These are phyloP conservation scores for Cystobasidium onofrii DNA, from an alignment of 768 basidiomycete species.

Conservation along the genomic window DNA sequence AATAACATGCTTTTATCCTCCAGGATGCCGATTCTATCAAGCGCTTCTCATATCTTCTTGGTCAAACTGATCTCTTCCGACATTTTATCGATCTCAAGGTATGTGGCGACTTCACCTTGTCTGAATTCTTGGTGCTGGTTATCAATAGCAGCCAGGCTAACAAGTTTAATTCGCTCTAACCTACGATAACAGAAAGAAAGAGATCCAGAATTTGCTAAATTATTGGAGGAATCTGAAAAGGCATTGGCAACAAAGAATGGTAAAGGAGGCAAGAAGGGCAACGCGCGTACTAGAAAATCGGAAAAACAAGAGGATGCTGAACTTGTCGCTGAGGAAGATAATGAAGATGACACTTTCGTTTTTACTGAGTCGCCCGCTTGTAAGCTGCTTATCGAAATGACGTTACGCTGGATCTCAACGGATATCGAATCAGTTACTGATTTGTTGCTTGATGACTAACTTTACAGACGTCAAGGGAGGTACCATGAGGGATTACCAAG, in stretches of 20 bases:
- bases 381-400: constrained; percentile 46
- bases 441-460: neutral
- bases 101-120: constrained; percentile 31
- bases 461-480: constrained; percentile 69
- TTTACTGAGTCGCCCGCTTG: constrained; percentile 91
- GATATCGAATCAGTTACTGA: neutral
- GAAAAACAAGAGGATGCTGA: constrained; percentile 99
- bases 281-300: constrained; percentile 77
- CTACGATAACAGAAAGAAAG: constrained; percentile 74
- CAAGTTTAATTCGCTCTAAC: too few relatives aligned
- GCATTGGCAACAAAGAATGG: constrained; percentile 59
- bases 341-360: constrained; percentile 59
- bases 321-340: constrained; percentile 60
- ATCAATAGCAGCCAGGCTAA: too few relatives aligned
- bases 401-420: neutral
- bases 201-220: constrained; percentile 83
- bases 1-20: neutral
- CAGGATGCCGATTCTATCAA: constrained; percentile 90
- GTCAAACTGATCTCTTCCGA: constrained; percentile 95
- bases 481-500: constrained; percentile 82
- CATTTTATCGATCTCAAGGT: constrained; percentile 98
- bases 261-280: constrained; percentile 57
- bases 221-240: constrained; percentile 69
- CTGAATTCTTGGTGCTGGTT: too few relatives aligned
- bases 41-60: constrained; percentile 91